Evolutionary conservation across 495 filamentous ascomycete species (phyloP), one percentile per base, ranked within the genome.

Genomic region (Hypoxylon rickii): DNA sequence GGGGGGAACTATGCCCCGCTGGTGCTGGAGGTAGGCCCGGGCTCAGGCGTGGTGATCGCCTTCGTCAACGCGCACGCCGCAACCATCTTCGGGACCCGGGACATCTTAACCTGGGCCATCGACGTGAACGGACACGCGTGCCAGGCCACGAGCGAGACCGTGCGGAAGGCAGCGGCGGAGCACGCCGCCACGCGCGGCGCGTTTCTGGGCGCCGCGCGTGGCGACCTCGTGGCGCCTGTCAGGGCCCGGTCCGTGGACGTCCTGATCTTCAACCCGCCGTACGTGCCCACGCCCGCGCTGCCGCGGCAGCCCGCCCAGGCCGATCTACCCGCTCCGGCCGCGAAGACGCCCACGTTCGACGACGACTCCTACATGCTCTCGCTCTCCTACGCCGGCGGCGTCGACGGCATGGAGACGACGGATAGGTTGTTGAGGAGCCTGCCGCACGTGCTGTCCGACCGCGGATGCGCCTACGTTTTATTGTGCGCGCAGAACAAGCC

Each of bases 241-340:
- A 75, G 79, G 1, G 58, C 71, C 0, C 71, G 77, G 2, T 64
- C 66, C 29, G 83, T 96, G 0, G 94, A 97, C 66, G 80, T 98
- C 17, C 75, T 97, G 21, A 79, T 98, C 24, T 97, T 97, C 79
- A 98, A 98, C 67, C 94, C 94, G 26, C 94, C 94, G 0, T 98
- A 98, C 62, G 94, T 97, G 5, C 94, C 94, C 3, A 92, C 90
- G 1, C 73, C 81, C 12, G 80, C 83, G n/a, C 62, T 96, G 20
- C 92, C 71, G 7, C 50, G 82, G 1, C 75, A 73, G 7, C 64
- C 66, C 1, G 51, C 70, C 1, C 58, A 63, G 7, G 42, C 20
- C 7, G 65, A 62, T 5, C 18, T 51, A 12, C 45, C 54, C 17
- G 51, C 44, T 10, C 26, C 31, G 8, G 39, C 41, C 7, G 21